These are phyloP conservation scores for Aspergillus brunneoviolaceus DNA, from an alignment of 2,329 filamentous ascomycete genomes.

Conservation along the genomic window DNA sequence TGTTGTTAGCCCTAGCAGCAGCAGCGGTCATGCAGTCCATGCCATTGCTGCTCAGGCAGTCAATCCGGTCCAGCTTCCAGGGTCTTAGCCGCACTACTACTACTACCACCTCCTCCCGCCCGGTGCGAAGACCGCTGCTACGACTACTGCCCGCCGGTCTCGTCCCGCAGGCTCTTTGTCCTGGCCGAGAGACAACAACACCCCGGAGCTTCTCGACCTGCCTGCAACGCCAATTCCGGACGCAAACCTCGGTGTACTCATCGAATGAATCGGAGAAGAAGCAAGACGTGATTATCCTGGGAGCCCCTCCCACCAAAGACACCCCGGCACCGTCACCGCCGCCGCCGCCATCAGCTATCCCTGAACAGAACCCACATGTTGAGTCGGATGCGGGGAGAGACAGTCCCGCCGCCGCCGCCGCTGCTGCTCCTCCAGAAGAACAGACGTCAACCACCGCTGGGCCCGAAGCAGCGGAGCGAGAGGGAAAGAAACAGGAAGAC, in stretches of 20 bases:
- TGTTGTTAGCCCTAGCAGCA: slow-evolving; percentile 20
- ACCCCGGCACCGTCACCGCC: background rate
- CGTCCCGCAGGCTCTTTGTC: slow-evolving; percentile 22
- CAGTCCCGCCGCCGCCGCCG: slow-evolving; percentile 9
- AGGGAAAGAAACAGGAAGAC: slow-evolving; percentile 9
- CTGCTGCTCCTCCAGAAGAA: slow-evolving; percentile 15
- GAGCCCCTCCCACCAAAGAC: background rate
- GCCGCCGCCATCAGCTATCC: slow-evolving; percentile 24
- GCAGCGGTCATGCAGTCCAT: slow-evolving; percentile 41
- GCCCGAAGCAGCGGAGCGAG: background rate
- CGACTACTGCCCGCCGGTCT: slow-evolving; percentile 21
- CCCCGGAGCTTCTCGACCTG: slow-evolving; percentile 41
- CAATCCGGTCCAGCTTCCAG: slow-evolving; percentile 31
- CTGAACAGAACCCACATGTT: slow-evolving; percentile 18
- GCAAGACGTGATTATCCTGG: background rate
- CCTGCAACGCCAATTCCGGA: slow-evolving; percentile 44
- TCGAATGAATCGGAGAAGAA: slow-evolving; percentile 18
- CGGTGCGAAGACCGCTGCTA: slow-evolving; percentile 24
- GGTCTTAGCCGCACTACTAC: slow-evolving; percentile 21
- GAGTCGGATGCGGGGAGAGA: slow-evolving; percentile 24
- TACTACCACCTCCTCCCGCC: slow-evolving; percentile 9
- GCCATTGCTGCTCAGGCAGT: slow-evolving; percentile 42
- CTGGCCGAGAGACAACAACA: slow-evolving; percentile 17
- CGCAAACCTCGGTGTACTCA: slow-evolving; percentile 28
- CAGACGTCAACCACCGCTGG: background rate